Evolutionary conservation across 2,329 filamentous ascomycete species (phyloP), one percentile per base, ranked within the genome.

Genomic region (Aspergillus niger): DNA sequence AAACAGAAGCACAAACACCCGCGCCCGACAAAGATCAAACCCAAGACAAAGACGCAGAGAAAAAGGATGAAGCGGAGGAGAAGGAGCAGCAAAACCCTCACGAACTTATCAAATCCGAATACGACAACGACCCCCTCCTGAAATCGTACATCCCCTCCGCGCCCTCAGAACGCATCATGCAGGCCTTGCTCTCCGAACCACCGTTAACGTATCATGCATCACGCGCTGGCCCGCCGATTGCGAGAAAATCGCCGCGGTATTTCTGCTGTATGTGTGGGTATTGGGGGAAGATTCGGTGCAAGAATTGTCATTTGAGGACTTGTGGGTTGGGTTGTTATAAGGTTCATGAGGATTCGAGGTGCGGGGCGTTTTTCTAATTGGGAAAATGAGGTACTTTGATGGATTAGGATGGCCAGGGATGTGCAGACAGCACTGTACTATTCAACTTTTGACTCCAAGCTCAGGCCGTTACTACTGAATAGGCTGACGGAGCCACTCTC

Each of bases 201-300:
- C 77, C 80, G 4, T 66, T 82, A 20, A 76, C 77, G 24, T 82
- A 81, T 65, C 79, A 79, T 59, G 78, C 78, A 2, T 74, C 80
- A 10, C 72, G 80, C 8, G 77, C 77, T 1, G 75, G 71, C 6
- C 72, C 77, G 26, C 69, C 72, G 1, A 55, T 67, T 0, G 65
- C 69, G 1, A 64, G 68, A 5, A 77, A 72, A 47, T 72, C 79
- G 8, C 69, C 70, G 43, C 70, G 80, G 32, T 65, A 73, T 51
- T 82, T 82, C 62, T 82, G 80, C 64, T 75, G 74, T 52, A 77
- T 82, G 62, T 82, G 80, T 65, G 80, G 80, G 10, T 82, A 82
- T 57, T 82, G 80, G 80, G 80, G 80, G 0, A 79, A 79, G 65
- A 76, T 81, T 30, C 75, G 77, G 65, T 82, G 80, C 67, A 75